Evolutionary conservation across 768 basidiomycete genomes (phyloP).

Genomic region (Xerocomus spinulosus): DNA sequence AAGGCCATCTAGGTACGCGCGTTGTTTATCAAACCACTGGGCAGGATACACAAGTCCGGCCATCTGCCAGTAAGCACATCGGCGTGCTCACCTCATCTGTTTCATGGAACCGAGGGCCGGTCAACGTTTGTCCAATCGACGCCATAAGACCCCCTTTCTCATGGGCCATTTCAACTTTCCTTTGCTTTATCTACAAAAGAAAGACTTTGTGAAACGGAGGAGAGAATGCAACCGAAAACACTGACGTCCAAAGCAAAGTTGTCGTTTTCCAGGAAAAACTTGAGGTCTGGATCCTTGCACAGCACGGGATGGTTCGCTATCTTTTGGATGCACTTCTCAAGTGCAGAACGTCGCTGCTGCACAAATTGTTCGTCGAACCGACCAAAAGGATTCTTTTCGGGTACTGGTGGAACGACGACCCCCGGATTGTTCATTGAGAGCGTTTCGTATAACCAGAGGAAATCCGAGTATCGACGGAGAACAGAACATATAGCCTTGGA

Average conservation of each 20-base stretch:
- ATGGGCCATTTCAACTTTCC: slow-evolving; percentile 70
- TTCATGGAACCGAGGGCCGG: slow-evolving; percentile 81
- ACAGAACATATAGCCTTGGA: slow-evolving; percentile 86
- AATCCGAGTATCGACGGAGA: slow-evolving; percentile 95
- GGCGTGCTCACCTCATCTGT: slow-evolving; percentile 65
- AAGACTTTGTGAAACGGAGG: neutral
- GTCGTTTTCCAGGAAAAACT: slow-evolving; percentile 90
- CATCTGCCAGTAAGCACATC: neutral
- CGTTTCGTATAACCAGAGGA: slow-evolving; percentile 92
- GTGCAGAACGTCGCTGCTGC: slow-evolving; percentile 72
- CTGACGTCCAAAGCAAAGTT: slow-evolving; percentile 85
- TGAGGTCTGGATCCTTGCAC: slow-evolving; percentile 82
- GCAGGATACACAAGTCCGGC: slow-evolving; percentile 1
- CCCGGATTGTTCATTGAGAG: slow-evolving; percentile 90
- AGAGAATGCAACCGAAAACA: slow-evolving; percentile 6
- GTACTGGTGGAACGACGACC: slow-evolving; percentile 93
- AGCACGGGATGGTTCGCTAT: slow-evolving; percentile 90
- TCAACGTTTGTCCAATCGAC: slow-evolving; percentile 71
- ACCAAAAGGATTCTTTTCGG: slow-evolving; percentile 91
- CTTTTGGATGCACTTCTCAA: slow-evolving; percentile 91
- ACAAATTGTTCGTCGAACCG: slow-evolving; percentile 93
- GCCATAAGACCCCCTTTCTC: slow-evolving; percentile 83
- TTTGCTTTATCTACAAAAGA: slow-evolving; percentile 71
- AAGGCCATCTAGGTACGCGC: slow-evolving; percentile 78
- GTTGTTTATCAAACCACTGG: slow-evolving; percentile 94